Base-by-base conservation (phyloP, 2,329 filamentous ascomycete genomes). In the Calonectria ilicicola region DNA sequence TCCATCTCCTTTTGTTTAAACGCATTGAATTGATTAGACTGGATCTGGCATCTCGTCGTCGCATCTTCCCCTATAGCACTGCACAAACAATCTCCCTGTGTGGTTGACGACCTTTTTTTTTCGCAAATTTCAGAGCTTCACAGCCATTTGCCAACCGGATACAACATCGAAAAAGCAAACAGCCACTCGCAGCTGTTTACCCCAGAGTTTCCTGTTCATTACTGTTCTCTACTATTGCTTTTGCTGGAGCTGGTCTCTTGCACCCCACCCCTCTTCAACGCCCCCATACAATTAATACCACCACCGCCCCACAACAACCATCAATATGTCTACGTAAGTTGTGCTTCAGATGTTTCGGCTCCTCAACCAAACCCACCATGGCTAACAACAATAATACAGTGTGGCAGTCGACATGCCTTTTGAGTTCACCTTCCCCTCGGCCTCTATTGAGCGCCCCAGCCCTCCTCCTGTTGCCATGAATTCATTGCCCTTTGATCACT, bases 341-440 rank as follows among this genome's bases (percentile, higher is more conserved):
- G 47, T 19, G 40, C 49, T 51, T 47, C 47, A 26, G 51, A 35
- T 58, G 65, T n/a, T 40, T 46, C 35, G 23, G 21, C 63, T 29
- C 62, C n/a, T 65, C 42, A 60, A 47, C n/a, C 29, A 56, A 51
- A 44, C 29, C 10, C 60, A 69, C 70, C 40, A 70, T 69, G 65
- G 73, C 78, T 80, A 74, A 82, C 76, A 74, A 80, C 74, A 63
- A 23, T 47, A 17, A 21, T 65, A 74, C 80, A 91, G 89, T 89
- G 89, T 91, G 88, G 89, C 85, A 90, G 89, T 86, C 84, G 87
- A 89, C 85, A 88, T 91, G 84, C 85, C 90, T 71, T 91, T 92
- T 82, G 89, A 91, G 84, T 91, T 92, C 83, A 86, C 84, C 74
- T 92, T 90, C 79, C 87, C 88, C 44, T 80, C 80, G 21, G 79